Evolutionary conservation across 257 asterid species (phyloP).

Genomic region (Phtheirospermum japonicum): DNA sequence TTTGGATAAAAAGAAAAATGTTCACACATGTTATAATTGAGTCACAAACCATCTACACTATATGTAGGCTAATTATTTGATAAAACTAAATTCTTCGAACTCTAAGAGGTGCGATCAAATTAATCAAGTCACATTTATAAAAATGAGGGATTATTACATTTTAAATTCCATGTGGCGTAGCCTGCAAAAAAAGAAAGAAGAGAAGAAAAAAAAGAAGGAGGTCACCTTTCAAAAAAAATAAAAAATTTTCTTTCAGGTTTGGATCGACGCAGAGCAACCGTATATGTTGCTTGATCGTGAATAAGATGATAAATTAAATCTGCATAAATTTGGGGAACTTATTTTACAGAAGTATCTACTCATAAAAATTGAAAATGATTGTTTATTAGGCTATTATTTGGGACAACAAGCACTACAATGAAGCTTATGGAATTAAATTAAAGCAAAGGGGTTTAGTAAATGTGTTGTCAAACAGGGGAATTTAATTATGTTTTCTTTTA

Average conservation of each 20-base stretch:
- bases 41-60: neutral
- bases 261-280: neutral
- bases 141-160: neutral
- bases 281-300: too few species aligned
- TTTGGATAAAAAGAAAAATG: slow-evolving; percentile 3
- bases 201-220: too few species aligned
- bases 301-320: neutral
- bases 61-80: neutral
- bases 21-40: slow-evolving; percentile 8
- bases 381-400: too few species aligned
- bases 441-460: too few species aligned
- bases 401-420: too few species aligned
- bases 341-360: too few species aligned
- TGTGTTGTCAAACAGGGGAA: neutral
- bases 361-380: too few species aligned
- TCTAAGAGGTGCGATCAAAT: slow-evolving; percentile 11
- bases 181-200: too few species aligned
- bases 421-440: too few species aligned
- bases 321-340: neutral
- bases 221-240: too few species aligned
- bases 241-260: neutral
- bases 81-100: slow-evolving; percentile 1
- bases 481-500: too few species aligned
- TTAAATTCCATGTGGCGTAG: too few species aligned
- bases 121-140: neutral